A percentile compares a stretch with the other conserved stretches of the same genome.
phyloP scores from a whole-genome alignment of 1,284 basidiomycete genomes.

The Malassezia equina region DNA sequence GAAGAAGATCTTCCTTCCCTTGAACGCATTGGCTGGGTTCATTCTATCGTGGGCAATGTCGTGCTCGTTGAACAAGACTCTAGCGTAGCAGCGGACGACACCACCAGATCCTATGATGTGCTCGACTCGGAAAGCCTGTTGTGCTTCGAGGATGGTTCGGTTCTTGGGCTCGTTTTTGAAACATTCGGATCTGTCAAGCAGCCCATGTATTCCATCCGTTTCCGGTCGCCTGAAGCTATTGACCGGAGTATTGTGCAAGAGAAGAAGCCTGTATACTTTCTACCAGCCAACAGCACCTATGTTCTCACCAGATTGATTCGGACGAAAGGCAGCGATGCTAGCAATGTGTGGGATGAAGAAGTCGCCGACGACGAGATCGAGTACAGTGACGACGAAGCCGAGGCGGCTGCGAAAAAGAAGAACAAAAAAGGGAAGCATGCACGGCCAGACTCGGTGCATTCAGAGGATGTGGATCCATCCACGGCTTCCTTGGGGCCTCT shows the following conservation, averaged over 20 bases:
- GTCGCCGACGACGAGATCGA: conserved; percentile 72
- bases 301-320: conserved; percentile 62
- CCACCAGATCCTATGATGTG: conserved; percentile 51
- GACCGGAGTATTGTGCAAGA: conserved; percentile 18
- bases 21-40: conserved; percentile 29
- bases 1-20: conserved; percentile 21
- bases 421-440: conserved; percentile 30
- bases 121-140: conserved; percentile 80
- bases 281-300: conserved; percentile 65
- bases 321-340: conserved; percentile 75
- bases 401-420: conserved; percentile 57
- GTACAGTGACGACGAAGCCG: conserved; percentile 80
- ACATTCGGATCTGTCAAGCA: conserved; percentile 78
- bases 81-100: neutral
- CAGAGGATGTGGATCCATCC: conserved; percentile 2
- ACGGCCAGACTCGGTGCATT: neutral
- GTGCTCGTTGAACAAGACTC: conserved; percentile 33
- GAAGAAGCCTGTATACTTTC: conserved; percentile 58
- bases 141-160: conserved; percentile 69
- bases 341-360: conserved; percentile 80
- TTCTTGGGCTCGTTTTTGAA: conserved; percentile 75
- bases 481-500: conserved; percentile 11
- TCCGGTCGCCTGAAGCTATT: conserved; percentile 46
- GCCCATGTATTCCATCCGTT: conserved; percentile 68
- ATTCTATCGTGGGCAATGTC: conserved; percentile 41